A percentile compares a stretch with the other conserved stretches of the same genome.
These are phyloP conservation scores for Sugiyamaella valdiviana DNA, from an alignment of 805 yeast species.

Conservation along the genomic window DNA sequence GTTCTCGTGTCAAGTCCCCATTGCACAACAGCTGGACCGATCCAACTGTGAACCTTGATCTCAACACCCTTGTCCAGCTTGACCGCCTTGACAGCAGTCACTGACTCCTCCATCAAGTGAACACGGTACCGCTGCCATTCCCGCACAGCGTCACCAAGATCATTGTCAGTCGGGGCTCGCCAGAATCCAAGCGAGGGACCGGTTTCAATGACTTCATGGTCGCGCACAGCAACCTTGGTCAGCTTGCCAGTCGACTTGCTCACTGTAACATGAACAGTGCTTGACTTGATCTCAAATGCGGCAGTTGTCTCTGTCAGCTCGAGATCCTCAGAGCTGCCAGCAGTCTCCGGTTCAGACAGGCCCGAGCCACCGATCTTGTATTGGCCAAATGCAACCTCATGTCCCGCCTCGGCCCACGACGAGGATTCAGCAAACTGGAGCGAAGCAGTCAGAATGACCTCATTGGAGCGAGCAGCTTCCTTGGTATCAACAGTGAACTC, in stretches of 20 bases:
- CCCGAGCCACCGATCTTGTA: background rate
- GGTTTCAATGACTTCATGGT: background rate
- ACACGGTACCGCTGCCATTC: slow-evolving; percentile 30
- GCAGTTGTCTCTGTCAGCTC: slow-evolving; percentile 2
- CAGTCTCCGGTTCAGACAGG: background rate
- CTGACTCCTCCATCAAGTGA: slow-evolving; percentile 19
- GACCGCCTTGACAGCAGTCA: slow-evolving; percentile 6
- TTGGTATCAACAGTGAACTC: background rate
- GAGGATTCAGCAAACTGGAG: slow-evolving; percentile 7
- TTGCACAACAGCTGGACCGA: slow-evolving; percentile 26
- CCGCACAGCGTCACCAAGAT: slow-evolving; percentile 23
- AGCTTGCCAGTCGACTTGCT: slow-evolving; percentile 11
- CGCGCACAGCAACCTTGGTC: slow-evolving; percentile 9
- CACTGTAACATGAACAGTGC: background rate
- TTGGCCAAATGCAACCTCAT: slow-evolving; percentile 30
- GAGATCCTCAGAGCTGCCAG: background rate
- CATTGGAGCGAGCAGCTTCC: background rate
- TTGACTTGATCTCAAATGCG: background rate
- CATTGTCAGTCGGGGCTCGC: slow-evolving; percentile 33
- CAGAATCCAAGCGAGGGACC: slow-evolving; percentile 21
- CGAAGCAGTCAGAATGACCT: slow-evolving; percentile 15
- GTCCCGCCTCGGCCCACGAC: slow-evolving; percentile 22
- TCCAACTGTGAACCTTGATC: slow-evolving; percentile 15
- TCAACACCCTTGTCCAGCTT: slow-evolving; percentile 5
- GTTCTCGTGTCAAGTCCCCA: slow-evolving; percentile 26